A percentile compares a stretch with the other conserved stretches of the same genome.
phyloP scores from a whole-genome alignment of 139 green algal species.

The Trebouxia sp. region DNA sequence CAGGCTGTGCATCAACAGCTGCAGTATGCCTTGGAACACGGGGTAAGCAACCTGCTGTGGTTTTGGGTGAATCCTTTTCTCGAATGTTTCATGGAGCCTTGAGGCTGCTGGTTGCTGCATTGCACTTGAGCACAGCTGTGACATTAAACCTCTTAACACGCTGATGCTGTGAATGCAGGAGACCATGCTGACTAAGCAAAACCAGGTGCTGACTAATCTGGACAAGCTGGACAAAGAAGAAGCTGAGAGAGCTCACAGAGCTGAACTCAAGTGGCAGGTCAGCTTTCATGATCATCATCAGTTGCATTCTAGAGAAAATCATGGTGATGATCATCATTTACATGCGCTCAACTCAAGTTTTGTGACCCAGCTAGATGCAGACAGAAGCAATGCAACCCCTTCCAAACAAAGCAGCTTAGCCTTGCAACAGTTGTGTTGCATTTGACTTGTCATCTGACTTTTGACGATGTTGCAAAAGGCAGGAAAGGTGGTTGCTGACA shows the following conservation, averaged over 20 bases:
- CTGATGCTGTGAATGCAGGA: background rate
- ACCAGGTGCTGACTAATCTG: background rate
- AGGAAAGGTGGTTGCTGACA: too few species aligned
- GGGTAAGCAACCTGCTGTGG: background rate
- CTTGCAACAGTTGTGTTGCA: too few species aligned
- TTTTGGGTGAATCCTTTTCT: background rate
- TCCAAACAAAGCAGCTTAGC: too few species aligned
- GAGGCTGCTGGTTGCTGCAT: background rate
- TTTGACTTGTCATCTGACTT: too few species aligned
- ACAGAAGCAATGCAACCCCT: too few species aligned
- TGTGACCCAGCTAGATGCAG: too few species aligned
- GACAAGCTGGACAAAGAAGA: constrained; percentile 2
- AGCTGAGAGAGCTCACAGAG: background rate
- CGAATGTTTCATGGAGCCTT: background rate
- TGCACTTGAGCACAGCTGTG: too few species aligned
- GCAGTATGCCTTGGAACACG: background rate
- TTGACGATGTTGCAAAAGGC: too few species aligned
- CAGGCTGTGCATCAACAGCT: background rate
- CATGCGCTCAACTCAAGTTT: too few species aligned
- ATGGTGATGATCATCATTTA: too few species aligned
- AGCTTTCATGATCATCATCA: background rate
- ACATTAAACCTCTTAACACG: too few species aligned
- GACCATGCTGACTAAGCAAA: background rate
- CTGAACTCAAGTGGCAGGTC: background rate
- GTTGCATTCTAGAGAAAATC: too few species aligned